phyloP scores from a whole-genome alignment of 257 asterid species.

The Salvia rosmarinus region DNA sequence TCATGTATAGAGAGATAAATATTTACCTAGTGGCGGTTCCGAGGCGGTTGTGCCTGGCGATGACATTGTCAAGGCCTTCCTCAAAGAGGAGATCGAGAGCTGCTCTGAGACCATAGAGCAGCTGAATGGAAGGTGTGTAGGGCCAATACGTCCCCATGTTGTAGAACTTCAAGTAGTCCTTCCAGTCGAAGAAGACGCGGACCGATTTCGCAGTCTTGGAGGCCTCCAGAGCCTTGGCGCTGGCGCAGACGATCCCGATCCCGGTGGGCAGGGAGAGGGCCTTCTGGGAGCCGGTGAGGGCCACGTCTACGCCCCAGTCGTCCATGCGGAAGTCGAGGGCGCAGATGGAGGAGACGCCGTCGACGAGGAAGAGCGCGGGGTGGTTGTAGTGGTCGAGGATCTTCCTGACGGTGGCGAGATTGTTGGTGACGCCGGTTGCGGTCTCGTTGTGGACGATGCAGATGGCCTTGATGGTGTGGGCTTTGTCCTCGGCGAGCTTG shows the following conservation, averaged over 20 bases:
- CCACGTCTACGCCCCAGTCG: constrained; percentile 98
- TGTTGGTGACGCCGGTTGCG: constrained; percentile 96
- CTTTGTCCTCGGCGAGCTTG: constrained; percentile 71
- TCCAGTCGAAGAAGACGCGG: constrained; percentile 96
- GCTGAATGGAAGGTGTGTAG: constrained; percentile 96
- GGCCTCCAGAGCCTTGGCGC: constrained; percentile 96
- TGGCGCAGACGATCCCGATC: constrained; percentile 90
- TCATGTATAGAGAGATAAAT: no score
- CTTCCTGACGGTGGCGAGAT: constrained; percentile 88
- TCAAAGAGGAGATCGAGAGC: constrained; percentile 91
- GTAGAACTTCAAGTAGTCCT: constrained; percentile 89
- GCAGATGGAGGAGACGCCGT: constrained; percentile 97
- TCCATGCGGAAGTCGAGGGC: constrained; percentile 99
- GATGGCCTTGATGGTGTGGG: constrained; percentile 87
- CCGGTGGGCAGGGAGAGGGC: constrained; percentile 98
- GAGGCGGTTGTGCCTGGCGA: constrained; percentile 84
- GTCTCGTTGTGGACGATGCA: constrained; percentile 99
- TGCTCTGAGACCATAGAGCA: constrained; percentile 83
- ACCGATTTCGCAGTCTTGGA: constrained; percentile 84
- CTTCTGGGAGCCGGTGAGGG: constrained; percentile 94
- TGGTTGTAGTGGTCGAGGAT: constrained; percentile 91
- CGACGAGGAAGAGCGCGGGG: constrained; percentile 91
- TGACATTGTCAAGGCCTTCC: constrained; percentile 94
- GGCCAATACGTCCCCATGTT: constrained; percentile 98
- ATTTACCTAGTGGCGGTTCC: constrained; percentile 83